Evolutionary conservation across 768 basidiomycete species (phyloP).

Genomic region (Phaeotremella skinneri): DNA sequence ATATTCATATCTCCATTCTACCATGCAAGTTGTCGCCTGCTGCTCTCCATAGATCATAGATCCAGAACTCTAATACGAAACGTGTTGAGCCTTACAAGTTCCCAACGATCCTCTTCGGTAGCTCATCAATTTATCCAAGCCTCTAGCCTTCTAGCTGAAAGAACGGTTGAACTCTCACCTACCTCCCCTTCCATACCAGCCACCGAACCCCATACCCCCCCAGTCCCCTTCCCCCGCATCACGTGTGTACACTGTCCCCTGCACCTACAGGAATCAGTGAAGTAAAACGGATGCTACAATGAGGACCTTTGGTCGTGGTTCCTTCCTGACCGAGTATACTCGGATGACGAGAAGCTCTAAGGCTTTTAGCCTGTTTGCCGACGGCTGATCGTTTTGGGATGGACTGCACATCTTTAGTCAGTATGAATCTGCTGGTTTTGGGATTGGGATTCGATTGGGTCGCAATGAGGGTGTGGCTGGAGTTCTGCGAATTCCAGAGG

Average conservation of each 20-base stretch:
- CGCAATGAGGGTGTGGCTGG: no score
- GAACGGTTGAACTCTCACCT: no score
- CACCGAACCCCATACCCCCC: background rate
- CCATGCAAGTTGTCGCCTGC: no score
- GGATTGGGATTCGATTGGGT: no score
- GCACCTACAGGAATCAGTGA: slow-evolving; percentile 35
- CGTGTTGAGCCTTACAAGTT: no score
- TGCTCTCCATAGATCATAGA: no score
- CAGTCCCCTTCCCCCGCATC: slow-evolving; percentile 9
- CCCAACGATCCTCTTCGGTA: no score
- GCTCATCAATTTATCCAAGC: no score
- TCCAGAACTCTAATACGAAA: no score
- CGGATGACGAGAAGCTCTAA: slow-evolving; percentile 1
- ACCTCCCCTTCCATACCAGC: background rate
- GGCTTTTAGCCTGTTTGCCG: background rate
- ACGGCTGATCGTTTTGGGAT: background rate
- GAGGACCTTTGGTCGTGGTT: slow-evolving; percentile 33
- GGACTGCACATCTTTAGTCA: slow-evolving; percentile 20
- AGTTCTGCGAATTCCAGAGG: no score
- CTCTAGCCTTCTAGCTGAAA: no score
- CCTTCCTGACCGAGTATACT: background rate
- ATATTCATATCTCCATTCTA: no score
- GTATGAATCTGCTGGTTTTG: slow-evolving; percentile 7
- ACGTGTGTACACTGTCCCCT: slow-evolving; percentile 41
- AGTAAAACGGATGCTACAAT: slow-evolving; percentile 40